phyloP scores from a whole-genome alignment of 129 eudicot genomes.

The Centella asiatica region DNA sequence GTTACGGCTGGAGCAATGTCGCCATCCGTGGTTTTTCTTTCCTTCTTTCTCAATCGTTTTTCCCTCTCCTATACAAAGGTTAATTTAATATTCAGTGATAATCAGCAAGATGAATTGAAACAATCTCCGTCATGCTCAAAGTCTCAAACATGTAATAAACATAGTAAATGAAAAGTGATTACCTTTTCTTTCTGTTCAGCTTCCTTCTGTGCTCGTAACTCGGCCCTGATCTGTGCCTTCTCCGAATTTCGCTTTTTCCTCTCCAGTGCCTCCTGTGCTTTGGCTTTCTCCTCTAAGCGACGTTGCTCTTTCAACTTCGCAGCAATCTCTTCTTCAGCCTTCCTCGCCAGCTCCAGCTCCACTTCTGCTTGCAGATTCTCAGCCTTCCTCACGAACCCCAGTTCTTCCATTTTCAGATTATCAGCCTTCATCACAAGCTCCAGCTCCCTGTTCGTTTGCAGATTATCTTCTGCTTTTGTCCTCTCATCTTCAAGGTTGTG shows the following conservation, averaged over 20 bases:
- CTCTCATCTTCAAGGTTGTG: conserved; percentile 7
- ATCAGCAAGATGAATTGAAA: not conserved
- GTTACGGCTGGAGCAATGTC: conserved; percentile 32
- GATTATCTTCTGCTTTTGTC: conserved; percentile 30
- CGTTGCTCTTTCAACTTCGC: conserved; percentile 68
- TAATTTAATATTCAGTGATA: not conserved
- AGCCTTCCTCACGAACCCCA: conserved; percentile 45
- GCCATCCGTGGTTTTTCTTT: conserved; percentile 34
- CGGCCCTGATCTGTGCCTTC: conserved; percentile 74
- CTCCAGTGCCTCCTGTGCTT: conserved; percentile 81
- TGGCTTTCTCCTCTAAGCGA: conserved; percentile 65
- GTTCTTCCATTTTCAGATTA: conserved; percentile 26
- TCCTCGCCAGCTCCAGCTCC: conserved; percentile 49
- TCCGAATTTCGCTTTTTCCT: conserved; percentile 71
- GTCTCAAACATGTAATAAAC: not conserved
- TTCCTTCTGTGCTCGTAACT: conserved; percentile 72
- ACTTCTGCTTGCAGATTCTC: conserved; percentile 34
- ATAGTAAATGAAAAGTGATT: not conserved
- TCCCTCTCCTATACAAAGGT: conserved; percentile 61
- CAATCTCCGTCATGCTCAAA: conserved; percentile 1
- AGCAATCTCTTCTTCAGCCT: conserved; percentile 50
- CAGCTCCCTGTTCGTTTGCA: conserved; percentile 31
- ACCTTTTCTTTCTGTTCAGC: conserved; percentile 75
- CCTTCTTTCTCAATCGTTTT: conserved; percentile 78
- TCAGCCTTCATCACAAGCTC: conserved; percentile 56